Evolutionary conservation across 257 asterid species (phyloP).

Genomic region (Rauvolfia tetraphylla): DNA sequence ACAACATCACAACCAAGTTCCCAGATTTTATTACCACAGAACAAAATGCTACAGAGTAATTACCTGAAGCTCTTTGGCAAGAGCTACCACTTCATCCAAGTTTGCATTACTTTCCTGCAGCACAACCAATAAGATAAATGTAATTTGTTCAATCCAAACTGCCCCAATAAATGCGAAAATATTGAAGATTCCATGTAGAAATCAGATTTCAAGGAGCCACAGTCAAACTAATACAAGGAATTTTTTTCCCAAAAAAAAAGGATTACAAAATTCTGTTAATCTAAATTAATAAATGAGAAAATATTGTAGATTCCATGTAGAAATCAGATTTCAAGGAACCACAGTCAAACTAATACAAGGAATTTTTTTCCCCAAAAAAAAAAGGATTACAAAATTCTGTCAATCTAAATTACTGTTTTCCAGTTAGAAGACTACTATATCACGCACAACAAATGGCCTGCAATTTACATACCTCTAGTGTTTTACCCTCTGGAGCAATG

Average conservation of each 20-base stretch:
- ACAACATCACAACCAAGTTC: not conserved
- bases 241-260: not conserved
- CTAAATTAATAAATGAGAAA: not conserved
- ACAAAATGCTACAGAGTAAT: not conserved
- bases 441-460: not conserved
- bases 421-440: not conserved
- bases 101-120: constrained; percentile 84
- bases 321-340: not conserved
- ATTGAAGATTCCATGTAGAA: not conserved
- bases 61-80: constrained; percentile 98
- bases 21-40: not conserved
- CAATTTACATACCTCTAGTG: constrained; percentile 60
- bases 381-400: not conserved
- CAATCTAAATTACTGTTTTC: not conserved
- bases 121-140: not conserved
- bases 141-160: not conserved
- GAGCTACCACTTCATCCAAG: constrained; percentile 92
- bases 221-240: not conserved
- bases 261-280: not conserved
- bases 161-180: too few species aligned
- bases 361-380: too few species aligned
- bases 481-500: constrained; percentile 93
- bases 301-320: not conserved
- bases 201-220: not conserved
- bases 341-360: not conserved